These are phyloP conservation scores for Oryza australiensis DNA, from an alignment of 176 grass and related monocot genomes.

Conservation along the genomic window DNA sequence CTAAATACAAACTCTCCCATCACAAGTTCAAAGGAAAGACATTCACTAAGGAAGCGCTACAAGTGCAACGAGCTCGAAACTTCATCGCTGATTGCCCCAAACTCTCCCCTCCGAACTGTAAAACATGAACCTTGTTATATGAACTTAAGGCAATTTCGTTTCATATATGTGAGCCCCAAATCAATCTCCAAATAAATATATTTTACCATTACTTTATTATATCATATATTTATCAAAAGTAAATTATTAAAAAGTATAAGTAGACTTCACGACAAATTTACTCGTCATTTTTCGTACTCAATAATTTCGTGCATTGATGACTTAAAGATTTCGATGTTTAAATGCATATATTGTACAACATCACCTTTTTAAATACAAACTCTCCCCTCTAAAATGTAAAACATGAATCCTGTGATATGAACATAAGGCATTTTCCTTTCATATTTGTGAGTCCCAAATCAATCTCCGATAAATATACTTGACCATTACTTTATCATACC, in stretches of 20 bases:
- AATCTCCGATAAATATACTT: neutral
- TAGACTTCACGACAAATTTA: neutral
- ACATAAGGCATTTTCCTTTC: neutral
- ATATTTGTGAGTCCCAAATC: conserved; percentile 13
- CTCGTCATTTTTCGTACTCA: no score
- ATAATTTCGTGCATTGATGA: no score
- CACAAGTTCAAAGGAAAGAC: no score
- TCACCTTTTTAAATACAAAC: neutral
- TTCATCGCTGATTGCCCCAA: neutral
- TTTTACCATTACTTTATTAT: neutral
- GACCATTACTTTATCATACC: neutral
- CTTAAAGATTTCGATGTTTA: no score
- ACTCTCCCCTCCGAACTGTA: neutral
- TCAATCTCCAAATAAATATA: neutral
- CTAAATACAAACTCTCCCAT: no score
- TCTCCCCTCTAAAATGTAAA: neutral
- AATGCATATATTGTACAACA: no score
- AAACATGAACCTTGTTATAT: neutral
- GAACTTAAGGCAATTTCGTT: neutral
- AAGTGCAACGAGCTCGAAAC: no score
- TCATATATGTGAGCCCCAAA: conserved; percentile 11
- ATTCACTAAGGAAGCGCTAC: no score
- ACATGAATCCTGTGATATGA: neutral
- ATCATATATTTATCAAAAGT: neutral
- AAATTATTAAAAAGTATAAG: neutral